Percentiles rank a stretch among this genome's conserved stretches.
phyloP scores from a whole-genome alignment of 257 asterid species.

The Rhazya stricta region DNA sequence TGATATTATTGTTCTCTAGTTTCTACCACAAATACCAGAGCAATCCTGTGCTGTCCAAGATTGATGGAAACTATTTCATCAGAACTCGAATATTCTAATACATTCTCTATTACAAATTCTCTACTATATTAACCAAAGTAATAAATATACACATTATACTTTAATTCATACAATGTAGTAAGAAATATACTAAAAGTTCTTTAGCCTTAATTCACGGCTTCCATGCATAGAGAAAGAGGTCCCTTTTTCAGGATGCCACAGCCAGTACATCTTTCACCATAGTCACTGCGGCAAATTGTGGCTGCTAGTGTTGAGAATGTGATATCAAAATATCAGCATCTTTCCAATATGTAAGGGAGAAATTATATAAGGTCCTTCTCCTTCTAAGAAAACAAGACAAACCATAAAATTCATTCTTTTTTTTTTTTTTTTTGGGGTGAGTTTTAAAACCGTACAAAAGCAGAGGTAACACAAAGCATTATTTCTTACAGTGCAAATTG shows the following conservation, averaged over 20 bases:
- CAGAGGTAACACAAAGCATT: background rate
- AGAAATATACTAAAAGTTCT: no score
- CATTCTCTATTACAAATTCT: no score
- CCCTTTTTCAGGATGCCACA: background rate
- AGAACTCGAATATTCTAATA: no score
- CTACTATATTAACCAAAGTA: no score
- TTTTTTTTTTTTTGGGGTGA: no score
- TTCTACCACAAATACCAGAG: background rate
- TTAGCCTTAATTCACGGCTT: conserved; percentile 6
- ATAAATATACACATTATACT: no score
- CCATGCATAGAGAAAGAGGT: conserved; percentile 4
- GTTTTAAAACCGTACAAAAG: background rate
- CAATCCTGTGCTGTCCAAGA: background rate
- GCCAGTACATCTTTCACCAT: background rate
- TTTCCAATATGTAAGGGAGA: background rate
- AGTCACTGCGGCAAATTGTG: background rate
- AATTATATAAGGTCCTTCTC: background rate
- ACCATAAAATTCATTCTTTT: background rate
- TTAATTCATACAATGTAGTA: no score
- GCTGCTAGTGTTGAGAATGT: background rate
- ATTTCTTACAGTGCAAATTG: background rate
- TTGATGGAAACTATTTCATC: background rate
- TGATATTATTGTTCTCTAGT: background rate
- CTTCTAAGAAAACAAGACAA: no score
- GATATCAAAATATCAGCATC: background rate